phyloP scores from a whole-genome alignment of 129 eudicot species.

The Gnaphalium uliginosum region DNA sequence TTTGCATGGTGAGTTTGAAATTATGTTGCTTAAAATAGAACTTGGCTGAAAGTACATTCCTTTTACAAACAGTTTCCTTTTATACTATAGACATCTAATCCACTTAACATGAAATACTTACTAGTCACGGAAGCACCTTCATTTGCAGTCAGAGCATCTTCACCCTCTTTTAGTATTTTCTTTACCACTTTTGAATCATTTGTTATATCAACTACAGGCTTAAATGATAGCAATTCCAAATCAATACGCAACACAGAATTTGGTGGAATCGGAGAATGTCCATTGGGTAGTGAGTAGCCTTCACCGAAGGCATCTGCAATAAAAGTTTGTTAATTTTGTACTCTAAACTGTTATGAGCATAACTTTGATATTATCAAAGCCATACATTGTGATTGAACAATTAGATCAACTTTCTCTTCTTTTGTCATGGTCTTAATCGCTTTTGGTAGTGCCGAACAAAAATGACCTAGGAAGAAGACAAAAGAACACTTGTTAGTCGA shows the following conservation, averaged over 20 bases:
- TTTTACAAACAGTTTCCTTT: neutral
- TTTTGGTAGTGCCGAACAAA: conserved; percentile 62
- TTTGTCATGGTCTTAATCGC: conserved; percentile 71
- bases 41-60: neutral
- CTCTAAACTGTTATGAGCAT: neutral
- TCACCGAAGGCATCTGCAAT: conserved; percentile 57
- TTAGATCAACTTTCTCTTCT: conserved; percentile 59
- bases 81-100: neutral
- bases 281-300: conserved; percentile 9
- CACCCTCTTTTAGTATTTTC: conserved; percentile 65
- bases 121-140: conserved; percentile 65
- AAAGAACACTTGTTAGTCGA: neutral
- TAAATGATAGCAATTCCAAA: conserved; percentile 49
- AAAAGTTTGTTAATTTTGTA: neutral
- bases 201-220: conserved; percentile 53
- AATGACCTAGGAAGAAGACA: conserved; percentile 49
- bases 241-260: conserved; percentile 45
- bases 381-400: conserved; percentile 71
- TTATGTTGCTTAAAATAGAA: neutral
- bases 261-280: conserved; percentile 37
- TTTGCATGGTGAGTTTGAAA: neutral
- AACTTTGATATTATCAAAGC: neutral
- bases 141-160: conserved; percentile 53
- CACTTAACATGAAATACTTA: conserved; percentile 31
- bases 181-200: conserved; percentile 60